Base-by-base conservation (phyloP, 768 basidiomycete species). In the Mycena pura region DNA sequence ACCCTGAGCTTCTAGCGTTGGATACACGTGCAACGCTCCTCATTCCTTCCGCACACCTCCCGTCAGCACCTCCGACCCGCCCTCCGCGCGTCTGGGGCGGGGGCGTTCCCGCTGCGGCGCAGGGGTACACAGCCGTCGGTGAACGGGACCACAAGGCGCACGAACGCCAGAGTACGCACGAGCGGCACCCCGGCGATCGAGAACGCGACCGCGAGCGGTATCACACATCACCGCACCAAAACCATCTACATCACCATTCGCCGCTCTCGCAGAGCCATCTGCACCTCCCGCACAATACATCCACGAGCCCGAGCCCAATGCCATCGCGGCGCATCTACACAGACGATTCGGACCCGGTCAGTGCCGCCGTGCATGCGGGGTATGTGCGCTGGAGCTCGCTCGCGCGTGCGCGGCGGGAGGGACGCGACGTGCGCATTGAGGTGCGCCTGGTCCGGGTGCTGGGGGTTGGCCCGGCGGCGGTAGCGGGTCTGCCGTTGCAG, bases 331-430 rank as follows among this genome's bases (percentile, higher is more conserved):
- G 82, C 22, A 73, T 84, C 36, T 85, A 84, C 69, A 84, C 84
- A 17, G 83, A 85, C 68, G 84, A 84, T 68, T 84, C 82, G 31
- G 80, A 83, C 59, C 70, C 82, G 38, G 74, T 83, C 49, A 68
- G 77, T 38, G 80, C 79, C 21, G 82, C 80, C 19, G 76, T 85
- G 51, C 84, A 84, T 25, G 76, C 82, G 0, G 83, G 83, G 7
- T 70, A 77, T 46, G 69, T 82, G 31, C 74, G 75, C 15, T 83
- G 82, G 82, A 78, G 74, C 51, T 73, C 68, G n/a, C 70, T 80
- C 36, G 51, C 71, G 32, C 69, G 71, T 25, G 82, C 82, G 56
- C n/a, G 60, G n/a, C 17, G 52, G 36, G 60, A 62, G 54, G 57
- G 72, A 74, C 58, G 70, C 51, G 80, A 83, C 47, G 67, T 83